Conservation (phyloP, 2,329 filamentous ascomycete genomes). For the Bertia moriformis region DNA sequence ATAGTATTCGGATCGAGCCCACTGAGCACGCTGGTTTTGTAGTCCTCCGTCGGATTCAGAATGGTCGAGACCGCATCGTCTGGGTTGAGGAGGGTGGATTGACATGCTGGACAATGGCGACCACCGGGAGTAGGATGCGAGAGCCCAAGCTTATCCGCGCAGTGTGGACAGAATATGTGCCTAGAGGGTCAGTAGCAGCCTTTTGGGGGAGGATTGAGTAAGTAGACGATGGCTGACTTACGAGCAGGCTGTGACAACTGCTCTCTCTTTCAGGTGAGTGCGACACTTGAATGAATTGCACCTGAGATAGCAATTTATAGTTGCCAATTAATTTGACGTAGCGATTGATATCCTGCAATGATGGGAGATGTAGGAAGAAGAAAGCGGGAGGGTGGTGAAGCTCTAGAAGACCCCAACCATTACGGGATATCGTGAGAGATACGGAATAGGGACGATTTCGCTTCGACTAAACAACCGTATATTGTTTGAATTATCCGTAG, state of each 20-base stretch:
- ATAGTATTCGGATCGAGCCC: slow-evolving; percentile 1
- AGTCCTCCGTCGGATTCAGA: slow-evolving; percentile 1
- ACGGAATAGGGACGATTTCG: too few species aligned
- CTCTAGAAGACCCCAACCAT: too few species aligned
- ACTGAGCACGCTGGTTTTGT: slow-evolving; percentile 1
- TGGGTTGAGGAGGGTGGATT: not conserved
- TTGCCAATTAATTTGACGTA: too few species aligned
- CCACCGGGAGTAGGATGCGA: not conserved
- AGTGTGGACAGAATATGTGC: not conserved
- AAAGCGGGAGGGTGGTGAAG: too few species aligned
- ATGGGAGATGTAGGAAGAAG: too few species aligned
- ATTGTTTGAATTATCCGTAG: too few species aligned
- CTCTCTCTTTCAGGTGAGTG: not conserved
- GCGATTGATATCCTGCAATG: too few species aligned
- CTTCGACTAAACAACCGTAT: too few species aligned
- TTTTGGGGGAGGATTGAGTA: too few species aligned
- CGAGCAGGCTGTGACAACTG: slow-evolving; percentile 1
- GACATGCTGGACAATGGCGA: not conserved
- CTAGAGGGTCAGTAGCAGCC: too few species aligned
- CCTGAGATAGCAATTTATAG: not conserved
- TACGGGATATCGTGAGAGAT: too few species aligned
- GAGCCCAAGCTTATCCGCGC: not conserved
- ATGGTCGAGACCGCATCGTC: not conserved
- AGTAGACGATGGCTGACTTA: not conserved
- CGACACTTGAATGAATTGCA: slow-evolving; percentile 1